A percentile compares a stretch with the other conserved stretches of the same genome.
These are phyloP conservation scores for Fusarium sp. DNA, from an alignment of 2,329 filamentous ascomycete species.

Conservation along the genomic window DNA sequence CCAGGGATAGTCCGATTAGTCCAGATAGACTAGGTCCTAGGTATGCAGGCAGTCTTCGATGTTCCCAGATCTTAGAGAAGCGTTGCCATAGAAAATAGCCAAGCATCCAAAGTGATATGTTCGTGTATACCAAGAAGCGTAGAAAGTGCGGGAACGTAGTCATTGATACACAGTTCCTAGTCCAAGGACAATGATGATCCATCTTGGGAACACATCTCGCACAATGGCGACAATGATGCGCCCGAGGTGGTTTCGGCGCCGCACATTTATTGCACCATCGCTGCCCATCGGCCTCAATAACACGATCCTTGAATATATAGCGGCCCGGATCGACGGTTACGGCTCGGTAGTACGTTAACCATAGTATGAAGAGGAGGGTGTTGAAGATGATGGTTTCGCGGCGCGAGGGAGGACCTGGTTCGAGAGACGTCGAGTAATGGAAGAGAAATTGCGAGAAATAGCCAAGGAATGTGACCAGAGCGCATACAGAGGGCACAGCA, in stretches of 20 bases:
- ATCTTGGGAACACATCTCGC: conserved; percentile 80
- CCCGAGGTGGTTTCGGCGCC: conserved; percentile 78
- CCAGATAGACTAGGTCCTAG: conserved; percentile 73
- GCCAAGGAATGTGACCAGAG: conserved; percentile 75
- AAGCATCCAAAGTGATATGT: conserved; percentile 72
- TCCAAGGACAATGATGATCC: conserved; percentile 92
- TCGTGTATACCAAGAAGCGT: conserved; percentile 79
- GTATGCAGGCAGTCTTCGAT: conserved; percentile 77
- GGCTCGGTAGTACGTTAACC: conserved; percentile 75
- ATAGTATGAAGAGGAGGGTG: conserved; percentile 69
- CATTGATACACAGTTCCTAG: conserved; percentile 83
- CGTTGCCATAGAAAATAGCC: conserved; percentile 70
- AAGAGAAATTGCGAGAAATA: conserved; percentile 81
- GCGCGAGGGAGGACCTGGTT: conserved; percentile 69
- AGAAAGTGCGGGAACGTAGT: conserved; percentile 85
- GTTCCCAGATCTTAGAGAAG: conserved; percentile 69
- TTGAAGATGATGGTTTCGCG: conserved; percentile 75
- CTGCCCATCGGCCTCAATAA: conserved; percentile 49
- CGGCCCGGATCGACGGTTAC: conserved; percentile 69
- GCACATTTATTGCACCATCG: conserved; percentile 83
- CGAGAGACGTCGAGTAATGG: conserved; percentile 61
- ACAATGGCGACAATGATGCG: conserved; percentile 86
- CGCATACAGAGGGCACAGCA: conserved; percentile 75
- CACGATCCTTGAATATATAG: conserved; percentile 58
- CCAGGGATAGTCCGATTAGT: conserved; percentile 70